Percentiles rank a stretch among this genome's conserved stretches.
Evolutionary conservation across 495 filamentous ascomycete genomes (phyloP).

Genomic region (Penicillium desertorum): DNA sequence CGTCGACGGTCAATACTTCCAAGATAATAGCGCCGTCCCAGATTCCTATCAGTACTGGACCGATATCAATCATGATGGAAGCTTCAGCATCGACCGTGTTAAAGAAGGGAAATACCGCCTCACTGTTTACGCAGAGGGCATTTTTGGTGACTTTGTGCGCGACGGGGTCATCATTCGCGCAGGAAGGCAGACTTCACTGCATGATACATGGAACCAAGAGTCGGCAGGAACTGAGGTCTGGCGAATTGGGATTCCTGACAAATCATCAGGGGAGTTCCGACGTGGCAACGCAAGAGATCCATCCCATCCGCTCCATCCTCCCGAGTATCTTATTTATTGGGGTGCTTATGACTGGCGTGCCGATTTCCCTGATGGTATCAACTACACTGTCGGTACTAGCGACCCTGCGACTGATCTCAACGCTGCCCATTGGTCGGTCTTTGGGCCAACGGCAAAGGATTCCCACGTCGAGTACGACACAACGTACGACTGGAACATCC

Average conservation of each 20-base stretch:
- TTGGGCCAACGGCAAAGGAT: conserved; percentile 47
- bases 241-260: conserved; percentile 56
- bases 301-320: conserved; percentile 47
- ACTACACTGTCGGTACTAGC: conserved; percentile 51
- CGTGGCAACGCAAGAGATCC: conserved; percentile 47
- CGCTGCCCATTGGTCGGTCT: conserved; percentile 56
- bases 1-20: conserved; percentile 52
- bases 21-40: conserved; percentile 54
- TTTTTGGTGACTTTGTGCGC: conserved; percentile 54
- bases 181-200: conserved; percentile 31
- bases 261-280: conserved; percentile 53
- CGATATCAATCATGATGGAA: conserved; percentile 47
- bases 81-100: conserved; percentile 48
- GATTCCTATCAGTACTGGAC: conserved; percentile 58
- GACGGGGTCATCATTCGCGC: conserved; percentile 42
- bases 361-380: conserved; percentile 53
- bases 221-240: conserved; percentile 53
- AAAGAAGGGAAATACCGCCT: conserved; percentile 54
- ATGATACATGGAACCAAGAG: conserved; percentile 48
- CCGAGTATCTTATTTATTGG: conserved; percentile 56
- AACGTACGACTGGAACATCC: conserved; percentile 54
- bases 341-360: conserved; percentile 52
- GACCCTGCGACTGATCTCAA: conserved; percentile 48
- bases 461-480: conserved; percentile 37
- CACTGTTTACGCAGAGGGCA: conserved; percentile 55